Percentiles rank a stretch among this genome's conserved stretches.
Evolutionary conservation across 352 stramenopile species (phyloP).

Genomic region (Phytophthora macrochlamydospora): DNA sequence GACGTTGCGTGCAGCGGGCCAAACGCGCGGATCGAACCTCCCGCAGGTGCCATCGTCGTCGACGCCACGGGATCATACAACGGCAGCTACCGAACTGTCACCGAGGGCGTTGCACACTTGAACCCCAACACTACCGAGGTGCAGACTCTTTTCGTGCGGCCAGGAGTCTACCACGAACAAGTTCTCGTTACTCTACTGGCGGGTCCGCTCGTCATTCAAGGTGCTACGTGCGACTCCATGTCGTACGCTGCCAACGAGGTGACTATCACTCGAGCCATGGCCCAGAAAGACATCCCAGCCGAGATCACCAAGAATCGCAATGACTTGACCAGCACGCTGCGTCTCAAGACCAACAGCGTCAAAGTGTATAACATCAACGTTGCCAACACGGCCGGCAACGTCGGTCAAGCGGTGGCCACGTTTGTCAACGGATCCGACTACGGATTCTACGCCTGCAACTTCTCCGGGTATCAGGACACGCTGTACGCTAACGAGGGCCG

Average conservation of each 20-base stretch:
- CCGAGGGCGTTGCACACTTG: slow-evolving; percentile 18
- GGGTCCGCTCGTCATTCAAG: slow-evolving; percentile 18
- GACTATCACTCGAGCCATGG: slow-evolving; percentile 24
- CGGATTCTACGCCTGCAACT: slow-evolving; percentile 25
- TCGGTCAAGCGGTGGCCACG: slow-evolving; percentile 18
- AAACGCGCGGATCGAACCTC: slow-evolving; percentile 15
- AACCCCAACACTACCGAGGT: slow-evolving; percentile 9
- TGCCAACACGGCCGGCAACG: slow-evolving; percentile 15
- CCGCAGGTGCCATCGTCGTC: slow-evolving; percentile 25
- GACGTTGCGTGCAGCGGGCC: slow-evolving; percentile 17
- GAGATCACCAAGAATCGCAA: slow-evolving; percentile 20
- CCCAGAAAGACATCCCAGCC: slow-evolving; percentile 21
- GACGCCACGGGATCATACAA: slow-evolving; percentile 17
- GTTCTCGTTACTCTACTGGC: slow-evolving; percentile 13
- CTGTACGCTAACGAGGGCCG: slow-evolving; percentile 22
- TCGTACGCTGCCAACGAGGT: slow-evolving; percentile 23
- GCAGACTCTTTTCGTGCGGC: slow-evolving; percentile 18
- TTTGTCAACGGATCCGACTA: slow-evolving; percentile 19
- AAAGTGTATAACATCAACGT: slow-evolving; percentile 29
- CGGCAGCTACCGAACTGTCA: slow-evolving; percentile 16
- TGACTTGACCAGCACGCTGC: slow-evolving; percentile 17
- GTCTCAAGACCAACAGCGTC: slow-evolving; percentile 17
- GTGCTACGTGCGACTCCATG: slow-evolving; percentile 18
- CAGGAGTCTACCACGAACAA: slow-evolving; percentile 15
- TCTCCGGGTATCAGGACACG: slow-evolving; percentile 23